Base-by-base conservation (phyloP, 257 asterid genomes). In the Solanum gandarillasii region DNA sequence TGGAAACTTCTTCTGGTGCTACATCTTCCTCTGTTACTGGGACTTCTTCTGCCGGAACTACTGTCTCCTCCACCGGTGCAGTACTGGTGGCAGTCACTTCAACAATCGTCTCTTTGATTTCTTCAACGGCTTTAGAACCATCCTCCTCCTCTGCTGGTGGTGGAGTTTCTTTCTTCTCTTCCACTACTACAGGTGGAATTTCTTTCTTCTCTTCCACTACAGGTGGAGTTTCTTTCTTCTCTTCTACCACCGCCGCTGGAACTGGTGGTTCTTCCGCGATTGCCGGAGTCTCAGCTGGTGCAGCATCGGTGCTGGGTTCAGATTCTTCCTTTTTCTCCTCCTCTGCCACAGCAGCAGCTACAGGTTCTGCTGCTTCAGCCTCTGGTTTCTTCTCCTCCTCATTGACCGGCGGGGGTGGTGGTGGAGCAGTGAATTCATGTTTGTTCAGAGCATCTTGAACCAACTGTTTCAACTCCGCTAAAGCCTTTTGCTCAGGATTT, bases 1-100 rank as follows among this genome's bases (percentile, higher is more conserved):
- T 92, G 4, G 94, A 92, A 0, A 94, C 93, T 86, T 92, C 95
- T 87, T 95, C 97, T n/a, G 97, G 95, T 13, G 90, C 81, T 88
- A 87, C 60, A 16, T 92, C 89, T 76, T 91, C 93, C 67, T 85
- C 92, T 23, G 25, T 43, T 58, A 90, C 68, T 58, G 87, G 62
- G 88, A 72, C 92, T 87, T 73, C 86, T 9, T 36, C 68, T 20
- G 62, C 86, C 8, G 68, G 88, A 74, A 87, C 67, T 25, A 89
- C 27, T 0, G 89, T 67, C 25, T 86, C 92, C 83, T 84, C 92
- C 6, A 34, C 83, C 0, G 94, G 84, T 70, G 93, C 84, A 55
- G 65, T 18, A 12, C 34, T 16, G 29, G 52, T 46, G 62, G 92
- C 84, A 36, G 93, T 48, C 5, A 88, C 93, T 90, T 93, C 93